Conservation (phyloP, 1,139 yeast species). For the Spencermartinsiella ligniputridi region DNA sequence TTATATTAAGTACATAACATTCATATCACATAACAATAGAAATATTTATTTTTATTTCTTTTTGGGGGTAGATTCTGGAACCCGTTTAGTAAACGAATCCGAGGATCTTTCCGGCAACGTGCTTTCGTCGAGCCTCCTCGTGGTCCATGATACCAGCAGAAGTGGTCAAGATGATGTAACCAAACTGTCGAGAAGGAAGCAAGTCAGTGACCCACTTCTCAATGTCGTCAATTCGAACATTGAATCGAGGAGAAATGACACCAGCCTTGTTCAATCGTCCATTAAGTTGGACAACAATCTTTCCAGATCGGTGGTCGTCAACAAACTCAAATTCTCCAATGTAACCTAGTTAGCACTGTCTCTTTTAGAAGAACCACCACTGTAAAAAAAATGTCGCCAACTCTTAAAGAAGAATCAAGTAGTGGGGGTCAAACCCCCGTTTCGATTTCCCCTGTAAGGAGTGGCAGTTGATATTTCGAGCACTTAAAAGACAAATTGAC, state of each 20-base stretch:
- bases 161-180: slow-evolving; percentile 94
- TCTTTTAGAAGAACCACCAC: background rate
- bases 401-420: slow-evolving; percentile 1
- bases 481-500: slow-evolving; percentile 97
- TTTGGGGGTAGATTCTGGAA: background rate
- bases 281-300: slow-evolving; percentile 92
- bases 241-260: slow-evolving; percentile 97
- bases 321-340: slow-evolving; percentile 98
- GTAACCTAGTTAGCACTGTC: slow-evolving; percentile 51
- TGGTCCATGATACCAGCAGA: slow-evolving; percentile 99
- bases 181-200: slow-evolving; percentile 98
- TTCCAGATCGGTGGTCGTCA: slow-evolving; percentile 99
- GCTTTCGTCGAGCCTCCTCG: slow-evolving; percentile 99
- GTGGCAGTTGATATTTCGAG: slow-evolving; percentile 70
- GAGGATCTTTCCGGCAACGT: slow-evolving; percentile 95
- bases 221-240: slow-evolving; percentile 86
- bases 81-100: slow-evolving; percentile 81
- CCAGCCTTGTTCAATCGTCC: slow-evolving; percentile 99
- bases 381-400: slow-evolving; percentile 29
- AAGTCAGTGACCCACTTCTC: slow-evolving; percentile 98
- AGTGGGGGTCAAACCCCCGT: background rate
- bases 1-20: background rate
- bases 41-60: slow-evolving; percentile 1
- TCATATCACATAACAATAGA: slow-evolving; percentile 3
- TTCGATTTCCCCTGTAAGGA: slow-evolving; percentile 56